Conservation (phyloP, 2,329 filamentous ascomycete genomes). For the Apiospora arundinis region DNA sequence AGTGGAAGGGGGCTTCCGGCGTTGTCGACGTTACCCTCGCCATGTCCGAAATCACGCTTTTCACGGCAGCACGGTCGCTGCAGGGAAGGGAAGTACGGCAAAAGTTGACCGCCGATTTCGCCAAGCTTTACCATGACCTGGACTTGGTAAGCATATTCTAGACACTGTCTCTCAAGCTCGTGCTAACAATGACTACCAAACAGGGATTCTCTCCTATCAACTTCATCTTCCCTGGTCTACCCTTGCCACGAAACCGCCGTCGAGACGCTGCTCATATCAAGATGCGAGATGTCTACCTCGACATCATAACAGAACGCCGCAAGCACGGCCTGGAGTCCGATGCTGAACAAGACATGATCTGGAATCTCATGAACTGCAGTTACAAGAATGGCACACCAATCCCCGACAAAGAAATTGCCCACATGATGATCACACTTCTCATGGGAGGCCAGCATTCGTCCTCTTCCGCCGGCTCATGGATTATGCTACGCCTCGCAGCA, state of each 20-base stretch:
- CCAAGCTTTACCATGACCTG: slow-evolving; percentile 78
- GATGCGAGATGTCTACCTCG: slow-evolving; percentile 75
- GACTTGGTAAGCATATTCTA: slow-evolving; percentile 48
- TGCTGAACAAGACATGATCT: slow-evolving; percentile 74
- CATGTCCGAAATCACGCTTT: slow-evolving; percentile 81
- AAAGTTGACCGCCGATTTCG: slow-evolving; percentile 73
- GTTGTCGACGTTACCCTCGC: slow-evolving; percentile 67
- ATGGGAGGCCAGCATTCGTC: slow-evolving; percentile 87
- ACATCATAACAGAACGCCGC: slow-evolving; percentile 71
- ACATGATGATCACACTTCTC: slow-evolving; percentile 86
- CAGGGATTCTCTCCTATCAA: slow-evolving; percentile 81
- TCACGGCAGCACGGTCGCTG: slow-evolving; percentile 76
- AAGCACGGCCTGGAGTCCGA: slow-evolving; percentile 51
- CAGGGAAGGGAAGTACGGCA: slow-evolving; percentile 79
- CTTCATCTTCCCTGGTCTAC: slow-evolving; percentile 81
- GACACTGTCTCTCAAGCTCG: background rate
- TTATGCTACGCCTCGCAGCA: slow-evolving; percentile 74
- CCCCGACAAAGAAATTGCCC: slow-evolving; percentile 77
- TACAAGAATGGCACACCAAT: slow-evolving; percentile 76
- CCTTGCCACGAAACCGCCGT: slow-evolving; percentile 75
- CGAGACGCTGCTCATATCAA: slow-evolving; percentile 74
- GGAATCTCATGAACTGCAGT: slow-evolving; percentile 75
- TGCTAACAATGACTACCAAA: background rate
- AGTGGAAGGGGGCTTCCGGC: slow-evolving; percentile 66
- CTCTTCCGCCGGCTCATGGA: slow-evolving; percentile 79